Evolutionary conservation across 371 early-diverging fungal species (phyloP).

Genomic region (Mucor irregularis): DNA sequence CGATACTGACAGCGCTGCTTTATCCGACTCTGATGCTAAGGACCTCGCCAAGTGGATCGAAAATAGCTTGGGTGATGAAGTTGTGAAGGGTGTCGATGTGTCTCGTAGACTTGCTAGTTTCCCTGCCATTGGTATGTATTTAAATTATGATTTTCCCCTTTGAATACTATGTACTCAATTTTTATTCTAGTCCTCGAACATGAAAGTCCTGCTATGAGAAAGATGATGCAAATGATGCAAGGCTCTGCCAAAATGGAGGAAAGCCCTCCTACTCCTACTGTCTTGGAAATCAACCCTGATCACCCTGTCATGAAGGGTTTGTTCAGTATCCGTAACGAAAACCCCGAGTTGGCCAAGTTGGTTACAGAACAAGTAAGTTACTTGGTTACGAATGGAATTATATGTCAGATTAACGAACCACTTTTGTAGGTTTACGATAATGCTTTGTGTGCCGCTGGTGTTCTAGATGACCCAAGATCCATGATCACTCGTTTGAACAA

Average conservation of each 20-base stretch:
- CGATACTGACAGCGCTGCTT: constrained; percentile 8
- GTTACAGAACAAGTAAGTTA: constrained; percentile 66
- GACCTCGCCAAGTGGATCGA: constrained; percentile 71
- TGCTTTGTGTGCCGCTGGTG: constrained; percentile 78
- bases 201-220: constrained; percentile 77
- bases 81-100: constrained; percentile 69
- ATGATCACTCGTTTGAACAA: constrained; percentile 77
- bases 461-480: constrained; percentile 75
- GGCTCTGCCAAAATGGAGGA: constrained; percentile 66
- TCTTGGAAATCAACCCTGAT: constrained; percentile 86
- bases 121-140: constrained; percentile 66
- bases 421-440: constrained; percentile 77
- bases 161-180: background rate
- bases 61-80: constrained; percentile 58
- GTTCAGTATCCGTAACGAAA: constrained; percentile 53
- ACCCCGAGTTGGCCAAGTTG: constrained; percentile 68
- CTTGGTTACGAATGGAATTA: no score
- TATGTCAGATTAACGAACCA: no score
- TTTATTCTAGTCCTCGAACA: constrained; percentile 62
- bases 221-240: constrained; percentile 73
- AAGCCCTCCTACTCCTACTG: constrained; percentile 53
- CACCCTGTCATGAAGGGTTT: constrained; percentile 77
- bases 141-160: background rate
- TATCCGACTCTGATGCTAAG: constrained; percentile 60
- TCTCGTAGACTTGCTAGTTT: constrained; percentile 67